phyloP scores from a whole-genome alignment of 257 asterid genomes.

The Scutellaria galericulata region DNA sequence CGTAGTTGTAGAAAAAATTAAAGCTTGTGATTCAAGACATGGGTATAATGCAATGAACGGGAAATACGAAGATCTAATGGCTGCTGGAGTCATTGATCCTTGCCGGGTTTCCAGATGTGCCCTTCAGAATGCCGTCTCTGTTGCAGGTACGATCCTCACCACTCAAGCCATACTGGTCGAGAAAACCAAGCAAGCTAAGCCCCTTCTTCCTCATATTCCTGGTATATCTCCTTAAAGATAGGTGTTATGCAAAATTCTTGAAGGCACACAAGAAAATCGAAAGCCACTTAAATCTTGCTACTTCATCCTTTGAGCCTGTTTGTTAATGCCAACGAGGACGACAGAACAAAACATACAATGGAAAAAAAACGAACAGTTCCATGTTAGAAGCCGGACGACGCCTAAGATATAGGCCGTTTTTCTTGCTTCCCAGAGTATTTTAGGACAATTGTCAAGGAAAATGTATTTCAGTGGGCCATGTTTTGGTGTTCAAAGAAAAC shows the following conservation, averaged over 20 bases:
- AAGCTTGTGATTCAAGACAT: constrained; percentile 51
- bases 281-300: background rate
- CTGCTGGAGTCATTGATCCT: constrained; percentile 89
- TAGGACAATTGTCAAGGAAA: background rate
- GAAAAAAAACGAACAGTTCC: background rate
- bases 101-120: constrained; percentile 79
- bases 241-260: constrained; percentile 9
- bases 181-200: constrained; percentile 69
- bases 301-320: background rate
- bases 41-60: constrained; percentile 91
- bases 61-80: constrained; percentile 75
- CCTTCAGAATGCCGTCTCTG: constrained; percentile 87
- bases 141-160: constrained; percentile 84
- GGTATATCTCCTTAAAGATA: constrained; percentile 68
- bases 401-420: background rate
- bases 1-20: constrained; percentile 68
- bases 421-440: background rate
- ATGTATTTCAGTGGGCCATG: too few relatives aligned
- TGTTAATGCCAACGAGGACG: background rate
- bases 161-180: constrained; percentile 89
- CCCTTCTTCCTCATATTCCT: constrained; percentile 70
- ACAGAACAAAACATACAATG: background rate
- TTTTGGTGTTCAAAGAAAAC: too few relatives aligned
- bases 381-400: constrained; percentile 6
- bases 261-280: background rate